These are phyloP conservation scores for Haplographium delicatum DNA, from an alignment of 495 filamentous ascomycete genomes.

Conservation along the genomic window DNA sequence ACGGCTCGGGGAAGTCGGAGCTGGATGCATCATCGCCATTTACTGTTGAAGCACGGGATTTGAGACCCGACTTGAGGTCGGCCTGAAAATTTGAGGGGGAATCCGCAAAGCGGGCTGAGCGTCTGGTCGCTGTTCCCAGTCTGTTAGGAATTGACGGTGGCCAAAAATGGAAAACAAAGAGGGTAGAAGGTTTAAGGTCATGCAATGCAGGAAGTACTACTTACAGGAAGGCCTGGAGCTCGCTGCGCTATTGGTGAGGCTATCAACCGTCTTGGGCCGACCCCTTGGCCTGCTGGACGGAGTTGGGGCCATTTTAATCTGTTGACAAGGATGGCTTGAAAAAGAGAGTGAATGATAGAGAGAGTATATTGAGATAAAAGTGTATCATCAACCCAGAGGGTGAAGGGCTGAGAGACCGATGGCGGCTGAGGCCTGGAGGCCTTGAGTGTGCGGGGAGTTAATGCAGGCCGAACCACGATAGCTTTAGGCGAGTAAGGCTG, in stretches of 20 bases:
- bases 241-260: conserved; percentile 12
- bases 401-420: too few species aligned
- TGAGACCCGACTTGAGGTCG: not conserved
- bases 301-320: conserved; percentile 6
- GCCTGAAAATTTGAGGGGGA: too few species aligned
- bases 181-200: not conserved
- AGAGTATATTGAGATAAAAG: not conserved
- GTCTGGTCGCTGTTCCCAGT: conserved; percentile 13
- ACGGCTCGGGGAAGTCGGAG: conserved; percentile 12
- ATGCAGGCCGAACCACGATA: too few species aligned
- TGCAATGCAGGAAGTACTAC: not conserved
- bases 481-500: not conserved
- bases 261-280: conserved; percentile 15
- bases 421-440: too few species aligned
- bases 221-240: conserved; percentile 21
- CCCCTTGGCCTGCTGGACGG: conserved; percentile 14
- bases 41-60: not conserved
- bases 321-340: not conserved
- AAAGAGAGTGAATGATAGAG: not conserved
- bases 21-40: conserved; percentile 14
- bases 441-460: too few species aligned
- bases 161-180: not conserved
- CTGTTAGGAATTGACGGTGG: not conserved
- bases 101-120: conserved; percentile 4
- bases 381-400: too few species aligned